Percentiles rank a stretch among this genome's conserved stretches.
phyloP scores from a whole-genome alignment of 2,329 filamentous ascomycete genomes.

The Fusarium metavorans region DNA sequence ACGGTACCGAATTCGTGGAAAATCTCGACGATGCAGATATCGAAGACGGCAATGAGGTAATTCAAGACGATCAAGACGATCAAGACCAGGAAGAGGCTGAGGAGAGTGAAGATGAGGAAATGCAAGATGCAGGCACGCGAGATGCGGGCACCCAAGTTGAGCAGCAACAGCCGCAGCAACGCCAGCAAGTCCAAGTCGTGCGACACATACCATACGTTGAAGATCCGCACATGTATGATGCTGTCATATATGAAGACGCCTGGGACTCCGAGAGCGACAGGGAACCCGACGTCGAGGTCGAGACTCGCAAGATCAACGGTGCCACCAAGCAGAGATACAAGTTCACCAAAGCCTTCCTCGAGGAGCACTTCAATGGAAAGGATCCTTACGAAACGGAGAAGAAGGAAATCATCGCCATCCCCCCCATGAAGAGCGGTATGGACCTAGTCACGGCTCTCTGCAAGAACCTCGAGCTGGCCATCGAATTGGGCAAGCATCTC shows the following conservation, averaged over 20 bases:
- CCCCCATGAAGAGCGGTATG: constrained; percentile 43
- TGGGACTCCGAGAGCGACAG: constrained; percentile 3
- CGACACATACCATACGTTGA: not conserved
- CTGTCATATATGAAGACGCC: not conserved
- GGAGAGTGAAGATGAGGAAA: not conserved
- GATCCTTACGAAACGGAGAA: constrained; percentile 45
- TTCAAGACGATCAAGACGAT: not conserved
- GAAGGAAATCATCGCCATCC: constrained; percentile 32
- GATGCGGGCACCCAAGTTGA: not conserved
- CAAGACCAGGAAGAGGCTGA: not conserved
- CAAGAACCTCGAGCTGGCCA: constrained; percentile 62
- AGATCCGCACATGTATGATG: not conserved
- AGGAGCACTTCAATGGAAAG: constrained; percentile 45
- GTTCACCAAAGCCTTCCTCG: constrained; percentile 44
- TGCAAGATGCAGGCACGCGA: not conserved
- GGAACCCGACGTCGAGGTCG: constrained; percentile 14
- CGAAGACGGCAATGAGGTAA: not conserved
- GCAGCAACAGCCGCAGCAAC: not conserved
- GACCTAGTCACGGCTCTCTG: constrained; percentile 60
- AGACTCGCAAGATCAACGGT: constrained; percentile 15
- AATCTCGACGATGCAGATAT: not conserved
- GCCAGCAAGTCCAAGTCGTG: not conserved
- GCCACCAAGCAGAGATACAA: constrained; percentile 43
- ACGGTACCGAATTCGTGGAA: not conserved
- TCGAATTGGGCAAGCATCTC: constrained; percentile 68